Conservation (phyloP, 345 rosid genomes). For the Rhodomyrtus tomentosa region DNA sequence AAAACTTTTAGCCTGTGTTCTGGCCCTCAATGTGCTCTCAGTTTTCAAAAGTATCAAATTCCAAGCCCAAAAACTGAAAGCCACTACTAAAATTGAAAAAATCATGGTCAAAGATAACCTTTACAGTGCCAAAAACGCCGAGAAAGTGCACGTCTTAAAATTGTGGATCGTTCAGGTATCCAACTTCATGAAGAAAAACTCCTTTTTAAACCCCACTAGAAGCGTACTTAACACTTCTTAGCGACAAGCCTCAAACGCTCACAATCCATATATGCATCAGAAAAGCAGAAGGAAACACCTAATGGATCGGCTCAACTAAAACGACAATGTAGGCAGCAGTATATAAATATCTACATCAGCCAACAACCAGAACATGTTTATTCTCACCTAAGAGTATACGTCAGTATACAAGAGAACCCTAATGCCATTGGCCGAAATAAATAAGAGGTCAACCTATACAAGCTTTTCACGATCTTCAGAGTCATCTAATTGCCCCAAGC, state of each 20-base stretch:
- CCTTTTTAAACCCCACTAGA: background rate
- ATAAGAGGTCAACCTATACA: background rate
- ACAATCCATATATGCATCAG: background rate
- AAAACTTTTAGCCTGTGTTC: background rate
- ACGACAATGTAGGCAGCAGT: background rate
- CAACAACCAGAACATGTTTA: background rate
- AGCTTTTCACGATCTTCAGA: background rate
- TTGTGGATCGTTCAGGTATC: background rate
- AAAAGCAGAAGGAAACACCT: background rate
- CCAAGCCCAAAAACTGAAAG: background rate
- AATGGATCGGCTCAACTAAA: background rate
- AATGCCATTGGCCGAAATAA: background rate
- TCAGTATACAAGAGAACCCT: background rate
- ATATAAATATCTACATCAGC: background rate
- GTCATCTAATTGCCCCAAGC: conserved; percentile 63
- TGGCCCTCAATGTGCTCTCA: background rate
- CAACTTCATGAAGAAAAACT: background rate
- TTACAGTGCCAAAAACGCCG: background rate
- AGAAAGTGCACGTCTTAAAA: background rate
- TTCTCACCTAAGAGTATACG: background rate
- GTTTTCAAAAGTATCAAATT: background rate
- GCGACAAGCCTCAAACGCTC: background rate
- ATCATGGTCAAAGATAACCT: background rate
- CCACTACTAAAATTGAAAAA: background rate
- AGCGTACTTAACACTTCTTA: background rate